Evolutionary conservation across 768 basidiomycete species (phyloP).

Genomic region (Leccinum barrowsii): DNA sequence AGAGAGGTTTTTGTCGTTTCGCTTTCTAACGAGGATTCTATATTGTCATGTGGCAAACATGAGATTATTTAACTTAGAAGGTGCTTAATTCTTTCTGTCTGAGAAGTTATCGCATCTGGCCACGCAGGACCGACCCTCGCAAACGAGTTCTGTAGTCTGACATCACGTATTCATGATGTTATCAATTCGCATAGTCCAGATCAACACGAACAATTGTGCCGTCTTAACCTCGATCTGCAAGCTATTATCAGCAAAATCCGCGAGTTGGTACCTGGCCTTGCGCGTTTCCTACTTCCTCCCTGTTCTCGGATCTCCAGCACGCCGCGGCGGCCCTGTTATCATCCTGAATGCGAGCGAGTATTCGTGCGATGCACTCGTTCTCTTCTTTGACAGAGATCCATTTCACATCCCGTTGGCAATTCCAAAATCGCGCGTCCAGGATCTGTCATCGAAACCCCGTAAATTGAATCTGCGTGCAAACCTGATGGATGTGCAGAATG

Average conservation of each 20-base stretch:
- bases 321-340: neutral
- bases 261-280: neutral
- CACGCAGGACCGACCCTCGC: neutral
- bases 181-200: neutral
- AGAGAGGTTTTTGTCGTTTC: neutral
- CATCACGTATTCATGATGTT: neutral
- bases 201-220: neutral
- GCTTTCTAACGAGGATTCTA: neutral
- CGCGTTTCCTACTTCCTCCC: neutral
- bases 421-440: too few species aligned
- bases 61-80: neutral
- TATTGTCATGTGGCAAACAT: neutral
- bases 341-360: neutral
- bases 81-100: neutral
- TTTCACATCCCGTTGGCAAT: too few species aligned
- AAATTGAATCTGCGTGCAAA: too few species aligned
- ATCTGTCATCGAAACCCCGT: too few species aligned
- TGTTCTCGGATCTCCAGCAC: neutral
- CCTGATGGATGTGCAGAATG: too few species aligned
- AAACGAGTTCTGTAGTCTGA: neutral
- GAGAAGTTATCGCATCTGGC: neutral
- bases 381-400: neutral
- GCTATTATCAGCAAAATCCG: neutral
- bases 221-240: neutral
- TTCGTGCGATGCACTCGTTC: neutral